Percentiles rank a stretch among this genome's conserved stretches.
Evolutionary conservation across 164 flowering plant species (phyloP).

Genomic region (Warburgia ugandensis): DNA sequence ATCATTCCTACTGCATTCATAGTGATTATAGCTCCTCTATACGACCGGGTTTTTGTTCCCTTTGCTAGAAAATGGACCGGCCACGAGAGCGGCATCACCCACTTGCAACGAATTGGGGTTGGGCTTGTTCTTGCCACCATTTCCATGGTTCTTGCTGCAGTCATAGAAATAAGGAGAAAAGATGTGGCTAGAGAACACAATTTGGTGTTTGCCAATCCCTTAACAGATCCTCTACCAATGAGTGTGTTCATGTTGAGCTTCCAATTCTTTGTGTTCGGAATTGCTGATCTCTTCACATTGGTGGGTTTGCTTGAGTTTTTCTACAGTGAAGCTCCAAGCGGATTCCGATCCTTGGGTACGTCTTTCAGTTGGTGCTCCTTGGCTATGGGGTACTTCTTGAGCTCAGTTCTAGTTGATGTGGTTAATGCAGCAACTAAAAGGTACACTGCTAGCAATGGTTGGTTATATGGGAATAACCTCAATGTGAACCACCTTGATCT

Average conservation of each 20-base stretch:
- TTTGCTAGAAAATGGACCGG: conserved; percentile 21
- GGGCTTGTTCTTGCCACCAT: conserved; percentile 33
- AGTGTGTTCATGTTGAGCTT: conserved; percentile 33
- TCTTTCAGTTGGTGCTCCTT: conserved; percentile 41
- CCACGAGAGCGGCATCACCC: conserved; percentile 31
- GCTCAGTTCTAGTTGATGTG: conserved; percentile 31
- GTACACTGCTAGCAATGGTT: conserved; percentile 22
- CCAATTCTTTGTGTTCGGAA: conserved; percentile 45
- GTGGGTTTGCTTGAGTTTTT: conserved; percentile 43
- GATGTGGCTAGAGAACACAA: conserved; percentile 24
- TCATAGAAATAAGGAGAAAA: conserved; percentile 35
- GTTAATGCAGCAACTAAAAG: conserved; percentile 31
- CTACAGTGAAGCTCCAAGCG: conserved; percentile 43
- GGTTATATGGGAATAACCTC: conserved; percentile 46
- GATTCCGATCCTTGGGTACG: conserved; percentile 31
- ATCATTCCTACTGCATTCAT: conserved; percentile 34
- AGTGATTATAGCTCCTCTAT: conserved; percentile 29
- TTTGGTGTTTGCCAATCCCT: conserved; percentile 36
- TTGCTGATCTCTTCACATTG: conserved; percentile 47
- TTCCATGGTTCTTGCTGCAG: conserved; percentile 42
- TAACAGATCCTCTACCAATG: conserved; percentile 36
- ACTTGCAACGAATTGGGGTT: conserved; percentile 39
- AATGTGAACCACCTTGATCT: conserved; percentile 42
- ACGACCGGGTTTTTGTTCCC: conserved; percentile 33
- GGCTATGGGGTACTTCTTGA: conserved; percentile 41